Evolutionary conservation across 1,139 yeast genomes (phyloP).

Genomic region (Hanseniaspora sp.): DNA sequence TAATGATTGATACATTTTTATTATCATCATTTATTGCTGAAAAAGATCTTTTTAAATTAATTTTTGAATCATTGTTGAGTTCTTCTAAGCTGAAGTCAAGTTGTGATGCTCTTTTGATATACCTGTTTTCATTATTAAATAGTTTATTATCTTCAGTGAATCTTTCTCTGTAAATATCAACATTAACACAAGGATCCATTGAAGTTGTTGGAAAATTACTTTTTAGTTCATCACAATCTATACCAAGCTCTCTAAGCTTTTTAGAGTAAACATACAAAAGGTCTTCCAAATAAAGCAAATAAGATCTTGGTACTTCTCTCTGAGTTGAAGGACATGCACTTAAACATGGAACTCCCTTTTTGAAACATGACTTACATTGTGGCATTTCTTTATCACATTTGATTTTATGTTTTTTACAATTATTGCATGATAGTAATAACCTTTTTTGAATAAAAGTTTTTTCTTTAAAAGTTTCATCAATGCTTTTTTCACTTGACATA

Average conservation of each 20-base stretch:
- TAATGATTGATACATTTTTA: neutral
- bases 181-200: conserved; percentile 23
- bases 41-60: neutral
- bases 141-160: conserved; percentile 20
- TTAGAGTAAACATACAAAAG: conserved; percentile 46
- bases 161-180: conserved; percentile 20
- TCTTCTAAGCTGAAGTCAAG: conserved; percentile 21
- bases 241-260: conserved; percentile 37
- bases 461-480: neutral
- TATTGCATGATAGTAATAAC: conserved; percentile 67
- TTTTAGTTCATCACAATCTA: conserved; percentile 25
- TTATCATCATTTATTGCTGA: neutral
- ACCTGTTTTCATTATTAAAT: conserved; percentile 21
- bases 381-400: conserved; percentile 80
- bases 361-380: conserved; percentile 58
- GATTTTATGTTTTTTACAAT: conserved; percentile 69
- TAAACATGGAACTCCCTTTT: conserved; percentile 43
- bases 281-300: conserved; percentile 63
- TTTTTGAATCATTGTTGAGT: conserved; percentile 14
- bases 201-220: conserved; percentile 24
- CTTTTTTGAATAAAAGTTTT: conserved; percentile 27
- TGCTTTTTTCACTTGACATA: neutral
- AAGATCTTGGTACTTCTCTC: conserved; percentile 71
- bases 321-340: conserved; percentile 80
- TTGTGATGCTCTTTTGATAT: conserved; percentile 17